These are phyloP conservation scores for Cryptococcus amylolentus DNA, from an alignment of 1,284 basidiomycete species.

Conservation along the genomic window DNA sequence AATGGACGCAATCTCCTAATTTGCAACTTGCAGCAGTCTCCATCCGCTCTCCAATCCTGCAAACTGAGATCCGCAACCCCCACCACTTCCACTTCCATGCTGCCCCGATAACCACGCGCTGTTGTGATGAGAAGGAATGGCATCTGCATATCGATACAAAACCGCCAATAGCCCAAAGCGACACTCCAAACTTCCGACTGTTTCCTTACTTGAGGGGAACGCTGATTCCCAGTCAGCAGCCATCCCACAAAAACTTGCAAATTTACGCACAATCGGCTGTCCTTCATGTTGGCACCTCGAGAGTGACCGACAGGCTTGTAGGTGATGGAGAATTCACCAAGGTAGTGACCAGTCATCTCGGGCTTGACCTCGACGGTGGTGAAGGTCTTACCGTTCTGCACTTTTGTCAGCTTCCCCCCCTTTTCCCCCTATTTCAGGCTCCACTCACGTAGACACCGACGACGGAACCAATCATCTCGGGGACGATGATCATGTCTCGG, in stretches of 20 bases:
- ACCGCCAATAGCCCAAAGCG: conserved; percentile 3
- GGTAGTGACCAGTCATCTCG: conserved; percentile 99
- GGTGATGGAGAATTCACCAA: conserved; percentile 84
- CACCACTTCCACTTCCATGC: no score
- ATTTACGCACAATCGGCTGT: conserved; percentile 57
- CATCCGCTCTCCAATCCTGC: no score
- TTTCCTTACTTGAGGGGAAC: conserved; percentile 59
- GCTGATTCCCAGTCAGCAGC: conserved; percentile 52
- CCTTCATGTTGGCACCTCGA: conserved; percentile 75
- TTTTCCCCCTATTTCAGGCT: neutral
- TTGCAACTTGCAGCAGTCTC: no score
- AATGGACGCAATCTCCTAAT: no score
- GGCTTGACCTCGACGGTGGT: conserved; percentile 99
- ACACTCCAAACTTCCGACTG: conserved; percentile 2
- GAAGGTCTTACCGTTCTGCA: conserved; percentile 68
- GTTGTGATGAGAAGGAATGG: conserved; percentile 11
- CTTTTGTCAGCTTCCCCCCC: neutral
- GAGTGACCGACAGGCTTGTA: conserved; percentile 99
- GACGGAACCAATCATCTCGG: conserved; percentile 98
- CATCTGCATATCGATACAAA: conserved; percentile 25
- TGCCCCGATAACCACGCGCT: no score
- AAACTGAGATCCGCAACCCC: no score
- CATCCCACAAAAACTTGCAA: neutral
- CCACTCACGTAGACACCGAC: conserved; percentile 78
- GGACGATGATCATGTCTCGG: conserved; percentile 99